Conservation (phyloP, 2,329 filamentous ascomycete species). For the Penicillium janthinellum region DNA sequence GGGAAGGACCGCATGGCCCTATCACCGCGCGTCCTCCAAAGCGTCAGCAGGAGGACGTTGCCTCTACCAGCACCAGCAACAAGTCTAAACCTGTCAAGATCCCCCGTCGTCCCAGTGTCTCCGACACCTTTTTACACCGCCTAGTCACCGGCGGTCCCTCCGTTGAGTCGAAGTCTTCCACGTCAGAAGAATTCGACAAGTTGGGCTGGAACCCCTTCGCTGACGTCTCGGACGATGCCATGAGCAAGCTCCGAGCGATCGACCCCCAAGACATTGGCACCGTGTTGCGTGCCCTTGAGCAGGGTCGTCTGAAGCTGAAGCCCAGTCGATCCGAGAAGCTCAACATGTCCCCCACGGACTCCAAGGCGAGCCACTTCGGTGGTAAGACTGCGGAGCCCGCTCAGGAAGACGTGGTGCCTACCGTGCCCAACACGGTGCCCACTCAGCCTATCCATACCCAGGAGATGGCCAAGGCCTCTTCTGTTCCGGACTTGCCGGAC, state of each 20-base stretch:
- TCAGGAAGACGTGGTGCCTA: slow-evolving; percentile 23
- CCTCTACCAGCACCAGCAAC: slow-evolving; percentile 33
- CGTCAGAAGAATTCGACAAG: slow-evolving; percentile 18
- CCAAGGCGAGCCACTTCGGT: slow-evolving; percentile 25
- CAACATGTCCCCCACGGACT: slow-evolving; percentile 38
- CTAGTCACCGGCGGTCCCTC: slow-evolving; percentile 39
- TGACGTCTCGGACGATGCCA: slow-evolving; percentile 41
- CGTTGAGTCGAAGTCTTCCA: slow-evolving; percentile 29
- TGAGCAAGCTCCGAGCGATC: slow-evolving; percentile 42
- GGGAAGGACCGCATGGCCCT: slow-evolving; percentile 34
- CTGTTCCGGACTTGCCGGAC: slow-evolving; percentile 25
- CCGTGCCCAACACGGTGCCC: slow-evolving; percentile 28
- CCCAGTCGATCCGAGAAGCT: slow-evolving; percentile 36
- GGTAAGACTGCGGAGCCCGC: slow-evolving; percentile 18
- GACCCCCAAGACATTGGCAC: slow-evolving; percentile 39
- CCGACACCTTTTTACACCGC: slow-evolving; percentile 34
- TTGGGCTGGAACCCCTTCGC: slow-evolving; percentile 34
- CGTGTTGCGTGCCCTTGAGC: slow-evolving; percentile 40
- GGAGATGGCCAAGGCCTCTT: slow-evolving; percentile 1
- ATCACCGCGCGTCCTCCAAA: slow-evolving; percentile 37
- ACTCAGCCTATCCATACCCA: slow-evolving; percentile 26
- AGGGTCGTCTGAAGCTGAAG: slow-evolving; percentile 38
- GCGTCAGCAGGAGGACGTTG: slow-evolving; percentile 39
- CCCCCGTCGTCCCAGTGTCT: slow-evolving; percentile 35
- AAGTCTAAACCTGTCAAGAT: slow-evolving; percentile 41